Conservation (phyloP, 75 land plant genomes). For the Cunninghamia lanceolata region DNA sequence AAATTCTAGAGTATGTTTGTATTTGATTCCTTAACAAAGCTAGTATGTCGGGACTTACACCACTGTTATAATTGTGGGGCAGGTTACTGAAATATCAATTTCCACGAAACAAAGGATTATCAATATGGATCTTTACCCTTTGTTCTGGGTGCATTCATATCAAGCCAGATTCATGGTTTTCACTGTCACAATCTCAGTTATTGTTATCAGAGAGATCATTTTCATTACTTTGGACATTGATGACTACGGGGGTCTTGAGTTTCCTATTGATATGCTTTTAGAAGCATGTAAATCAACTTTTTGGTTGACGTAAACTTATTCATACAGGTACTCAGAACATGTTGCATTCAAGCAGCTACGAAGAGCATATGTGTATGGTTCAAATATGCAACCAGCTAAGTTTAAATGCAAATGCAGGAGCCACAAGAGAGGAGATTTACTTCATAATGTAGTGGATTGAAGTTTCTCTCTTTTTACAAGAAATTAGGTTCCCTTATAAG, state of each 20-base stretch:
- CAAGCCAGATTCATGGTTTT: not conserved
- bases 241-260: not conserved
- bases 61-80: not conserved
- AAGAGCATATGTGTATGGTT: not conserved
- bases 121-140: not conserved
- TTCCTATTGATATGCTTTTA: not conserved
- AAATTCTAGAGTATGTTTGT: not conserved
- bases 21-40: not conserved
- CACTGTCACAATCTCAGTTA: not conserved
- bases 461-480: not conserved
- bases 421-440: not conserved
- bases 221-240: not conserved
- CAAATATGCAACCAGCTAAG: not conserved
- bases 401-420: not conserved
- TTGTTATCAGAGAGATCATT: not conserved
- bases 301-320: not conserved
- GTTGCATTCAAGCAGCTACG: not conserved
- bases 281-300: not conserved
- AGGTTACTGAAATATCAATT: not conserved
- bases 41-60: not conserved
- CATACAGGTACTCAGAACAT: not conserved
- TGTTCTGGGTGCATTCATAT: not conserved
- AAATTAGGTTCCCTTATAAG: not conserved
- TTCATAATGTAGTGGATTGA: not conserved
- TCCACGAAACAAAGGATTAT: not conserved